These are phyloP conservation scores for Pyrenochaeta sp. DNA, from an alignment of 2,329 filamentous ascomycete species.

Conservation along the genomic window DNA sequence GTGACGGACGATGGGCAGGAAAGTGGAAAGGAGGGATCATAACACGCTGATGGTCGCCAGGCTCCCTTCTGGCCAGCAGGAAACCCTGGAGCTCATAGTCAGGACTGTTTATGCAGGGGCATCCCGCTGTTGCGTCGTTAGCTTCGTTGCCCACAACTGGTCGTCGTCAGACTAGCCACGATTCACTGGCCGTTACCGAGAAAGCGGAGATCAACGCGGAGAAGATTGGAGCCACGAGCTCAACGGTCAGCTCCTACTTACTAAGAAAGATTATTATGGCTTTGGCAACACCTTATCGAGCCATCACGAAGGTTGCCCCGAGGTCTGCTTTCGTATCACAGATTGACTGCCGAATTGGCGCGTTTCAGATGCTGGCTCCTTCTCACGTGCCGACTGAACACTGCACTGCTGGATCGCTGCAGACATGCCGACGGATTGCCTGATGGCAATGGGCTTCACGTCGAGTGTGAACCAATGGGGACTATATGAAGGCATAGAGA, in stretches of 20 bases:
- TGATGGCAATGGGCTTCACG: no score
- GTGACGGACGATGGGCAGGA: constrained; percentile 13
- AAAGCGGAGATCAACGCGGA: constrained; percentile 19
- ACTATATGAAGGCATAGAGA: neutral
- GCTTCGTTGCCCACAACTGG: constrained; percentile 3
- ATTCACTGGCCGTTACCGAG: constrained; percentile 9
- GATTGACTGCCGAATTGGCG: constrained; percentile 14
- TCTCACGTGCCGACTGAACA: constrained; percentile 1
- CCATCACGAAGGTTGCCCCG: neutral
- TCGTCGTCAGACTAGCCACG: constrained; percentile 15
- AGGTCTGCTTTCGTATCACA: neutral
- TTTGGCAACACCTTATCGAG: neutral
- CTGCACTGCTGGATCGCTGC: neutral
- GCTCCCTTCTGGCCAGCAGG: constrained; percentile 6
- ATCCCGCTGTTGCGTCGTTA: constrained; percentile 12
- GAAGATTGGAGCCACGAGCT: neutral
- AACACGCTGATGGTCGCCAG: constrained; percentile 5
- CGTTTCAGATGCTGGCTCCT: constrained; percentile 18
- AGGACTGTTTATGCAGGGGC: constrained; percentile 16
- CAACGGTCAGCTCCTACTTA: neutral
- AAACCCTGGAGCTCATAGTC: constrained; percentile 5
- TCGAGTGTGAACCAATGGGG: no score
- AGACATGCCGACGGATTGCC: neutral
- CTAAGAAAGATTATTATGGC: neutral
- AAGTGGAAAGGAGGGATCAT: constrained; percentile 22